A percentile compares a stretch with the other conserved stretches of the same genome.
Conservation (phyloP, 2,329 filamentous ascomycete species). For the Trichothecium sympodiale region DNA sequence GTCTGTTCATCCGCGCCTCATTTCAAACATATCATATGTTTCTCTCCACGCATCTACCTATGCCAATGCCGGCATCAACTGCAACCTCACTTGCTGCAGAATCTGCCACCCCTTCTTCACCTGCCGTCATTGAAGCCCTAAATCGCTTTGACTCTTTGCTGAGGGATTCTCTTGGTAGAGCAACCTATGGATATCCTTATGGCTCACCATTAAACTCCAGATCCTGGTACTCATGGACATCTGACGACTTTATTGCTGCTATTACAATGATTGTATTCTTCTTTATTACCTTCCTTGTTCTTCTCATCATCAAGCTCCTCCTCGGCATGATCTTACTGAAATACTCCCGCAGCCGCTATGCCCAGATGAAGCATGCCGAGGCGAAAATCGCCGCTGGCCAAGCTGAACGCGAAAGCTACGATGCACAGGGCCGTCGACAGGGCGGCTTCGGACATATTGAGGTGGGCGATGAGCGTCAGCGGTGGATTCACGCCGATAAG, state of each 20-base stretch:
- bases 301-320: slow-evolving; percentile 75
- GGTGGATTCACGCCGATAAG: slow-evolving; percentile 82
- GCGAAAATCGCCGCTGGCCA: slow-evolving; percentile 33
- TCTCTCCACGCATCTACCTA: slow-evolving; percentile 72
- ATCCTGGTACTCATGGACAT: slow-evolving; percentile 45
- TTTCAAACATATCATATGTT: slow-evolving; percentile 99
- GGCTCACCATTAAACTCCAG: slow-evolving; percentile 25
- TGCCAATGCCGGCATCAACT: slow-evolving; percentile 54
- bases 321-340: slow-evolving; percentile 80
- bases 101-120: slow-evolving; percentile 52
- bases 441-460: slow-evolving; percentile 82
- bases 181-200: slow-evolving; percentile 52
- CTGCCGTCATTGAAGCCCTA: slow-evolving; percentile 65
- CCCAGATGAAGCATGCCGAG: slow-evolving; percentile 65
- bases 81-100: slow-evolving; percentile 57
- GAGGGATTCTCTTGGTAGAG: slow-evolving; percentile 64
- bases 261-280: slow-evolving; percentile 80
- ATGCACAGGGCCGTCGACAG: slow-evolving; percentile 61
- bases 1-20: slow-evolving; percentile 87
- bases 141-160: slow-evolving; percentile 68
- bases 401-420: slow-evolving; percentile 42
- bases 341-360: slow-evolving; percentile 70
- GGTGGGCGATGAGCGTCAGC: slow-evolving; percentile 74
- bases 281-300: slow-evolving; percentile 70
- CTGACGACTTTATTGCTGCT: slow-evolving; percentile 64